Evolutionary conservation across 176 grass and related monocot genomes (phyloP).

Genomic region (Dendrocalamus sinicus): DNA sequence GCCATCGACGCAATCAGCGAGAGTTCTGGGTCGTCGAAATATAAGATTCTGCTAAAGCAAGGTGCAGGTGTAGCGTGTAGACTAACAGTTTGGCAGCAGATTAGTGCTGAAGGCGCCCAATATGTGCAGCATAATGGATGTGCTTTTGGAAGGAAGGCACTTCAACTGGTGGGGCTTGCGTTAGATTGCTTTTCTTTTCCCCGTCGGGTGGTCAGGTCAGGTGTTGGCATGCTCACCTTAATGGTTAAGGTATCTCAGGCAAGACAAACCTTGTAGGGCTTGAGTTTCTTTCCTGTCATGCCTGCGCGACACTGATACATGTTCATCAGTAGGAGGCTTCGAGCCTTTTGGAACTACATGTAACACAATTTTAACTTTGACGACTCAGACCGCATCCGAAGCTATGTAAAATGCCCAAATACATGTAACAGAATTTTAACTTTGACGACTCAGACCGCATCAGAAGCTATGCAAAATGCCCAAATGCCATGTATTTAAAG

Average conservation of each 20-base stretch:
- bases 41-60: slow-evolving; percentile 9
- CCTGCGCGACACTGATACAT: neutral
- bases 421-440: neutral
- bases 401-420: neutral
- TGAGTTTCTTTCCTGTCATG: slow-evolving; percentile 36
- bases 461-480: slow-evolving; percentile 13
- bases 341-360: slow-evolving; percentile 36
- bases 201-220: slow-evolving; percentile 5
- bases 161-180: slow-evolving; percentile 33
- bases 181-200: slow-evolving; percentile 10
- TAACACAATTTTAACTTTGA: slow-evolving; percentile 30
- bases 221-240: slow-evolving; percentile 47
- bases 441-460: slow-evolving; percentile 28
- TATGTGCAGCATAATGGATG: slow-evolving; percentile 30
- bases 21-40: neutral
- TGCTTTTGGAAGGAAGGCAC: slow-evolving; percentile 48
- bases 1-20: neutral
- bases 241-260: slow-evolving; percentile 56
- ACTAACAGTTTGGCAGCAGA: slow-evolving; percentile 19
- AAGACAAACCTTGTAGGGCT: slow-evolving; percentile 23
- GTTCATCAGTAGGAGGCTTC: neutral
- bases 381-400: neutral
- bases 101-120: slow-evolving; percentile 40
- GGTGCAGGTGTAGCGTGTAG: neutral
- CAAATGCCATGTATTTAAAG: neutral